These are phyloP conservation scores for Lotmaria passim DNA, from an alignment of 208 protist genomes.

Conservation along the genomic window DNA sequence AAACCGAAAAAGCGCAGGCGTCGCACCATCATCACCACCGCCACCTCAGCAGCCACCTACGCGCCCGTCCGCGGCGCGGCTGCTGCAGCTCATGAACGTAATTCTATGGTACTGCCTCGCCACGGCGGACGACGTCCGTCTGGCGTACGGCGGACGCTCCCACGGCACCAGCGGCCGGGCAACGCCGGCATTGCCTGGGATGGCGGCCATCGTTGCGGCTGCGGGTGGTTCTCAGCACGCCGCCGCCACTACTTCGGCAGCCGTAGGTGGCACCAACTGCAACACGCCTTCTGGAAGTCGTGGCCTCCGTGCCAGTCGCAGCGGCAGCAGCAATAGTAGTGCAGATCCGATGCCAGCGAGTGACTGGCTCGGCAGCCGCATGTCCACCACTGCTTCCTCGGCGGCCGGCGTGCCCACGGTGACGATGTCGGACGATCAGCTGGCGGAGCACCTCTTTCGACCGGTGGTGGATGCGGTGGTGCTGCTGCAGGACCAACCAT, in stretches of 20 bases:
- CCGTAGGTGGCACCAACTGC: constrained; percentile 24
- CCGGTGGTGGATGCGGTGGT: constrained; percentile 43
- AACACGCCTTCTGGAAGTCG: too few species aligned
- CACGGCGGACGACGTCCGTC: constrained; percentile 33
- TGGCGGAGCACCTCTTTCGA: constrained; percentile 53
- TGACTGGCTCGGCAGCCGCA: constrained; percentile 50
- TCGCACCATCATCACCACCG: neutral
- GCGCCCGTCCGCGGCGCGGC: neutral
- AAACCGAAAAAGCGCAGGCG: neutral
- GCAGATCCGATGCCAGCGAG: constrained; percentile 18
- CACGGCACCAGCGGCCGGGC: constrained; percentile 28
- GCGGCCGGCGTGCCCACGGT: constrained; percentile 6
- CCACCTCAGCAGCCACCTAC: constrained; percentile 1
- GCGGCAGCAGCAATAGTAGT: constrained; percentile 31
- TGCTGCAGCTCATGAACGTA: constrained; percentile 35
- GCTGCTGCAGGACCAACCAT: constrained; percentile 22
- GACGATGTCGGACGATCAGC: constrained; percentile 34
- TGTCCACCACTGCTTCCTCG: constrained; percentile 27
- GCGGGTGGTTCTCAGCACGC: neutral
- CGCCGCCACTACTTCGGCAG: too few species aligned
- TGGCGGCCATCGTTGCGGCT: neutral
- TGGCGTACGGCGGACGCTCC: constrained; percentile 21
- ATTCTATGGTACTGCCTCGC: constrained; percentile 65
- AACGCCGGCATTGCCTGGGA: constrained; percentile 24
- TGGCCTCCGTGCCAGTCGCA: neutral